Conservation (phyloP, 2,329 filamentous ascomycete species). For the Lachnellula suecica region DNA sequence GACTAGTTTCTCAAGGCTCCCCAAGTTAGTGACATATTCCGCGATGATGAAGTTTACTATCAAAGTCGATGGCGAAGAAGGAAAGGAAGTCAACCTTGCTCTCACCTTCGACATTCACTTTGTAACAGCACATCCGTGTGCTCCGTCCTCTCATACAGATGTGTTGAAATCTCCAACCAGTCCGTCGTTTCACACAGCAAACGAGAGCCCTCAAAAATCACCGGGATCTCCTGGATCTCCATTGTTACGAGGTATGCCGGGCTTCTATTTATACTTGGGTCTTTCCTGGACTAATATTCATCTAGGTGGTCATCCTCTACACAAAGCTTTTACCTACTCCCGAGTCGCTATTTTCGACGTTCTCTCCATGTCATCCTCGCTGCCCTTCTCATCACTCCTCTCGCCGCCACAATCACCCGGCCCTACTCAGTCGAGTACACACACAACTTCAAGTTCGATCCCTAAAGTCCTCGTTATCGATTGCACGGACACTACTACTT, state of each 20-base stretch:
- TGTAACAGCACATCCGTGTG: conserved; percentile 65
- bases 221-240: background rate
- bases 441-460: conserved; percentile 34
- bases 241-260: conserved; percentile 7
- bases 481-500: conserved; percentile 42
- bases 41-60: conserved; percentile 31
- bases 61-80: conserved; percentile 16
- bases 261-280: background rate
- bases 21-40: conserved; percentile 30
- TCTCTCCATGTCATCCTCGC: conserved; percentile 32
- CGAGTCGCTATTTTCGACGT: conserved; percentile 59
- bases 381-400: conserved; percentile 24
- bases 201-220: background rate
- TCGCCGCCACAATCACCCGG: conserved; percentile 26
- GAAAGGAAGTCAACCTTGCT: conserved; percentile 30
- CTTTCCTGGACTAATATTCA: background rate
- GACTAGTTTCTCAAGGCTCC: conserved; percentile 9
- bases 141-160: conserved; percentile 54
- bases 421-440: conserved; percentile 30
- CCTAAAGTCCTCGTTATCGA: conserved; percentile 57
- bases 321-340: conserved; percentile 61
- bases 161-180: conserved; percentile 60
- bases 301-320: conserved; percentile 56
- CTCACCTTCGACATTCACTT: conserved; percentile 62
- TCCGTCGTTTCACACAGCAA: conserved; percentile 57